Conservation (phyloP, 768 basidiomycete species). For the Boletus bicolor region DNA sequence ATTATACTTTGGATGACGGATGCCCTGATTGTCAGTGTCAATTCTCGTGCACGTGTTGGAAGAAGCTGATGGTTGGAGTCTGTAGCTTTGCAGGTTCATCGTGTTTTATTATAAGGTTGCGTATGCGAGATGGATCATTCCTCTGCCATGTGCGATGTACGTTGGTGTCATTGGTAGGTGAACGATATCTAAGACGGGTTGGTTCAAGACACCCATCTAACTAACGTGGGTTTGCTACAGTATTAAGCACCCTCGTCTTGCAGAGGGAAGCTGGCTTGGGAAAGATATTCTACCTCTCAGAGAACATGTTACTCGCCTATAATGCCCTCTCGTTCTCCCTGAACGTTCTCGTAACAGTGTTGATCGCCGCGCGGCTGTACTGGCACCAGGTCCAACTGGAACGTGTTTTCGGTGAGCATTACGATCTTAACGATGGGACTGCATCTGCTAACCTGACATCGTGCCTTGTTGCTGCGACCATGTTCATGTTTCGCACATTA, state of each 20-base stretch:
- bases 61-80: not conserved
- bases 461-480: not conserved
- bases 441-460: not conserved
- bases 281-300: slow-evolving; percentile 21
- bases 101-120: slow-evolving; percentile 19
- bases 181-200: not conserved
- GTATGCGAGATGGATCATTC: slow-evolving; percentile 26
- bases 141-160: slow-evolving; percentile 25
- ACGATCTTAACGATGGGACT: not conserved
- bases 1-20: slow-evolving; percentile 33
- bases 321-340: slow-evolving; percentile 25
- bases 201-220: not conserved
- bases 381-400: slow-evolving; percentile 23
- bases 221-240: slow-evolving; percentile 3
- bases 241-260: slow-evolving; percentile 20
- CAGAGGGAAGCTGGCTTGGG: slow-evolving; percentile 15
- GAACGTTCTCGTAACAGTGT: slow-evolving; percentile 21
- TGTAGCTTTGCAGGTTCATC: slow-evolving; percentile 25
- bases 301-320: slow-evolving; percentile 22
- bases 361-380: slow-evolving; percentile 25
- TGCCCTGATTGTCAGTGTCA: slow-evolving; percentile 23
- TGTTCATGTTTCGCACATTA: not conserved
- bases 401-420: slow-evolving; percentile 26
- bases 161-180: slow-evolving; percentile 22
- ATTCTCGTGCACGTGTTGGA: not conserved